Evolutionary conservation across 139 green algal genomes (phyloP).

Genomic region (Chlorella sp.): DNA sequence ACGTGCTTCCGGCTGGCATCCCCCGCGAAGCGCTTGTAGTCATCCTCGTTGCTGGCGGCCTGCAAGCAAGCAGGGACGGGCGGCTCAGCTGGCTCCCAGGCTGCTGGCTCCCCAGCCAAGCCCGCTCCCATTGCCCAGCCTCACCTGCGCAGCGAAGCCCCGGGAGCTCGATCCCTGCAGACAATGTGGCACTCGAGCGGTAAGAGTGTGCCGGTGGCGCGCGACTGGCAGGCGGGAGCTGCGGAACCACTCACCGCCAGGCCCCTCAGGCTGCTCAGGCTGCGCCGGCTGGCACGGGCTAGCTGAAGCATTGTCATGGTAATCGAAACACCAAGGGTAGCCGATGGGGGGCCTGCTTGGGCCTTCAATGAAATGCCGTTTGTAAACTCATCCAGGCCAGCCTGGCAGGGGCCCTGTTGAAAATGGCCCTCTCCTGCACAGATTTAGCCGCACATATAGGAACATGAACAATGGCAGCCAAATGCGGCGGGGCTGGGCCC

Average conservation of each 20-base stretch:
- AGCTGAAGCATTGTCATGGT: not conserved
- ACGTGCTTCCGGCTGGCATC: slow-evolving; percentile 29
- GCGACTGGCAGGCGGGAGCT: not conserved
- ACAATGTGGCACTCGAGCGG: not conserved
- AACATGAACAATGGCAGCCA: too few species aligned
- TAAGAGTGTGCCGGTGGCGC: not conserved
- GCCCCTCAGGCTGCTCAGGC: not conserved
- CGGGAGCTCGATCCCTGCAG: slow-evolving; percentile 35
- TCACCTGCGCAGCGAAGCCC: slow-evolving; percentile 41
- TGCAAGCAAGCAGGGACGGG: not conserved
- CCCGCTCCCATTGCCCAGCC: not conserved
- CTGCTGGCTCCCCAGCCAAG: not conserved
- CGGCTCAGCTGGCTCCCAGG: too few species aligned
- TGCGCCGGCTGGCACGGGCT: not conserved
- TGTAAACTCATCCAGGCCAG: too few species aligned
- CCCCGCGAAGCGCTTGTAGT: slow-evolving; percentile 59
- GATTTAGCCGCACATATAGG: too few species aligned
- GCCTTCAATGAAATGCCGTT: too few species aligned
- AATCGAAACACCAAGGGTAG: not conserved
- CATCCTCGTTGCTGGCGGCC: slow-evolving; percentile 66
- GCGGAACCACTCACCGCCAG: slow-evolving; percentile 1
- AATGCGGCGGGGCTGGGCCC: too few species aligned
- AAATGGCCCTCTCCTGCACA: too few species aligned
- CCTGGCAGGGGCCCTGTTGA: too few species aligned
- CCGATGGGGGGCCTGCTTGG: too few species aligned